Evolutionary conservation across 2,329 filamentous ascomycete genomes (phyloP), one percentile per base, ranked within the genome.

Genomic region (Penicillium glabrum): DNA sequence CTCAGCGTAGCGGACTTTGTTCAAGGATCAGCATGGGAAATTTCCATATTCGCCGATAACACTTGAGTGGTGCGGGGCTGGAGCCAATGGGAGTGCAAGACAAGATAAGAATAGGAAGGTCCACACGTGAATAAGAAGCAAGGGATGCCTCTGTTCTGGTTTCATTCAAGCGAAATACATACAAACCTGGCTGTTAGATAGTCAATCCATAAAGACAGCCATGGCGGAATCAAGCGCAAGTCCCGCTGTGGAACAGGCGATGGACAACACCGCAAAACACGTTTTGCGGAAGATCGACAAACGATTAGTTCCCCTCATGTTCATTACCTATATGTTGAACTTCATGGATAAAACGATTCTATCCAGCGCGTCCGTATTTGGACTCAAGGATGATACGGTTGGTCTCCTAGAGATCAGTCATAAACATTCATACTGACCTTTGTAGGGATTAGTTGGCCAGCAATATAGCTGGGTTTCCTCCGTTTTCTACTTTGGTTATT

Each of bases 311-410:
- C 83, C 84, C 0, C 70, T 86, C 11, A 69, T 86, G 10, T 85
- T 86, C 58, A 61, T 81, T 43, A 84, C 81, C 0, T 86, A 86
- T 64, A 81, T 81, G 72, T 68, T 86, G 59, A 84, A 85, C 63
- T 86, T 86, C 56, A 83, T 86, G 76, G 84, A 87, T 68, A 87
- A 87, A 66, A 80, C 79, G 0, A 83, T 83, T 54, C 66, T 85
- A 1, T 82, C 81, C 0, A 83, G 79, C 57, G 83, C 84, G 0
- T 75, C 82, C 4, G 82, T 86, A 0, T 86, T 86, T 61, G 83
- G 82, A 0, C 65, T 85, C n/a, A 72, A 73, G 6, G 70, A 82
- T 1, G 83, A 84, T 61, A 70, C 67, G 6, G 67, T 70, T 47
- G 29, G 54, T 39, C 10, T 14, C 26, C 5, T 41, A 14, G 5